A percentile compares a stretch with the other conserved stretches of the same genome.
phyloP scores from a whole-genome alignment of 257 asterid genomes.

The Nicotiana otophora region DNA sequence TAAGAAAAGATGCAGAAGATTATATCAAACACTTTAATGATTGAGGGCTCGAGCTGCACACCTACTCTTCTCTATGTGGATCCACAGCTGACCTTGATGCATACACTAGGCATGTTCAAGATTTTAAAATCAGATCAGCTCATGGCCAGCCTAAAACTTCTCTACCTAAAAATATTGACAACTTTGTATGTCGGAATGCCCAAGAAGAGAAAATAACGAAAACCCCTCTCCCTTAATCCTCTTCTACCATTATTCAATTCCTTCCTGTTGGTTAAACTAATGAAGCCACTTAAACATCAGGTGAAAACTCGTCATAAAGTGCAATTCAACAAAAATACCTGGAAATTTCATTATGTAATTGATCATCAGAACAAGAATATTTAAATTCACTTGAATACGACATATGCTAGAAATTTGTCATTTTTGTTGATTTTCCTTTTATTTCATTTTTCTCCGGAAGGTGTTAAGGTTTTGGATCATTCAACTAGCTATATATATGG shows the following conservation, averaged over 20 bases:
- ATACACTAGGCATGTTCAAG: too few relatives aligned
- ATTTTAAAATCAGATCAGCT: too few relatives aligned
- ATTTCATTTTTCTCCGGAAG: not conserved
- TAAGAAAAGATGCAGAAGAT: too few relatives aligned
- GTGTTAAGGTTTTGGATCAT: not conserved
- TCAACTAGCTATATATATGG: slow-evolving; percentile 11
- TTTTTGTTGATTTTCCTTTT: not conserved
- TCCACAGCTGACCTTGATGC: too few relatives aligned
- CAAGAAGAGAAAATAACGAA: too few relatives aligned
- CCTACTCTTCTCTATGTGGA: too few relatives aligned
- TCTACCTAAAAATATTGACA: too few relatives aligned
- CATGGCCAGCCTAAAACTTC: too few relatives aligned
- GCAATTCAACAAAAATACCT: not conserved
- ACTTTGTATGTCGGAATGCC: too few relatives aligned
- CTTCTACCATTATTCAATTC: not conserved
- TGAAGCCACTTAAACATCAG: not conserved
- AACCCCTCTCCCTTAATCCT: too few relatives aligned
- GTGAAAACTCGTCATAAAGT: not conserved
- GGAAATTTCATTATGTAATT: not conserved
- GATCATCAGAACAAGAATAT: not conserved
- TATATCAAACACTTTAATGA: too few relatives aligned
- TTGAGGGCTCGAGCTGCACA: too few relatives aligned
- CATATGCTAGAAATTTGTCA: not conserved
- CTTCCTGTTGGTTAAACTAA: not conserved
- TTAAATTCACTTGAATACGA: not conserved